Evolutionary conservation across 2,329 filamentous ascomycete species (phyloP), one percentile per base, ranked within the genome.

Genomic region (Nemania sp.): DNA sequence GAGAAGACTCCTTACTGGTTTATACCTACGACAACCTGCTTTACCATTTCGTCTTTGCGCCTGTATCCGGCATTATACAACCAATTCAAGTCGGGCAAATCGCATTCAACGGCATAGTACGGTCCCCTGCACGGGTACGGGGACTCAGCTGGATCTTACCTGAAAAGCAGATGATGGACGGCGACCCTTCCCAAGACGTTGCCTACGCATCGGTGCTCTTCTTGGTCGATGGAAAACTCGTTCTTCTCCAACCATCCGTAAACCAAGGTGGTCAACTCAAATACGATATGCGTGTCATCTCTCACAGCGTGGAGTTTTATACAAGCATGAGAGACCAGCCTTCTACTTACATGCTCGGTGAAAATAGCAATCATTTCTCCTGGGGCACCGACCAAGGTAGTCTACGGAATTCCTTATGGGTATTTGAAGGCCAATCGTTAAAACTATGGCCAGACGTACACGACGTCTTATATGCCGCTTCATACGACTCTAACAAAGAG

Each of bases 251-350:
- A 72, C 95, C 96, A 1, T 94, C 93, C 0, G 84, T 93, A 5
- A 94, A 92, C 59, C 92, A 93, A 56, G 88, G 92, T 51, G 92
- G 93, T 5, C 92, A 94, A 73, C 85, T 98, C 59, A 98, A 98
- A 82, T 99, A 99, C 77, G 95, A 98, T 77, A 99, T 99, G 96
- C 92, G 94, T 10, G 92, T 98, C 67, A 92, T 99, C 77, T 94
- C 94, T 13, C 93, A 98, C 75, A 97, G 97, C 75, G 94, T 98
- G 47, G 96, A 99, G 79, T 98, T 96, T 75, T 98, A 97, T 78
- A 91, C 91, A 62, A 89, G 96, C 74, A 97, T 97, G 89, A 90
- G 94, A 71, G 96, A 99, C 76, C 92, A 97, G 75, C 89, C 89
- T 6, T 80, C 82, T 43, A 78, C 83, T 62, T 78, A 76, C 38